Evolutionary conservation across 306 rosid genomes (phyloP).

Genomic region (Ziziphus jujuba): DNA sequence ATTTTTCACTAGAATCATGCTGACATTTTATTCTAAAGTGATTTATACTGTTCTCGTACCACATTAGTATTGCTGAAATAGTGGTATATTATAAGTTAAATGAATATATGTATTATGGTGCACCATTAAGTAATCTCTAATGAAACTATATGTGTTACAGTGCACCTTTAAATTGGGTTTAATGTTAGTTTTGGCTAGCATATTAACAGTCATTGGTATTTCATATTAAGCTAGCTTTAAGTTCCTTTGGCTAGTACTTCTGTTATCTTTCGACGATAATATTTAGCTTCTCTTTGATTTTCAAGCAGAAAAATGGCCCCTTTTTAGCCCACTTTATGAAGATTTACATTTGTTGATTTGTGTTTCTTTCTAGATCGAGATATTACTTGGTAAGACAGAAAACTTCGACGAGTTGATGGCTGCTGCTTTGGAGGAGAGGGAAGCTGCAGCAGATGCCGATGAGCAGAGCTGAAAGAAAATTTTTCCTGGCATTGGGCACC

Average conservation of each 20-base stretch:
- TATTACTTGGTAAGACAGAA: slow-evolving; percentile 43
- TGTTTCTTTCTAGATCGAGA: slow-evolving; percentile 33
- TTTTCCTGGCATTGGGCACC: neutral
- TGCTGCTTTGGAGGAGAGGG: slow-evolving; percentile 49
- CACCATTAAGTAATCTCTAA: too few species aligned
- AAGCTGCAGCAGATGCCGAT: slow-evolving; percentile 17
- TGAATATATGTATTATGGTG: neutral
- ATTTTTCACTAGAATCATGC: neutral
- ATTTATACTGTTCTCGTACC: too few species aligned
- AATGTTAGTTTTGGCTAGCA: neutral
- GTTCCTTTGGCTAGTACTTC: neutral
- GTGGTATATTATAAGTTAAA: neutral
- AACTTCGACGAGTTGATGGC: slow-evolving; percentile 52
- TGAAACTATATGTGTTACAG: too few species aligned
- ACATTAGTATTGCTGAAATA: too few species aligned
- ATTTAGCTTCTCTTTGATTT: neutral
- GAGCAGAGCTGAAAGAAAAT: slow-evolving; percentile 26
- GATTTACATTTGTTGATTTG: neutral
- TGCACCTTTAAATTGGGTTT: too few species aligned
- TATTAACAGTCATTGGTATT: neutral
- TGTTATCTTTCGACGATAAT: neutral
- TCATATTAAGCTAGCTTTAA: neutral
- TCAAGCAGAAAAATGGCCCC: neutral
- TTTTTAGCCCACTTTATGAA: neutral
- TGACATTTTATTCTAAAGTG: neutral